A percentile compares a stretch with the other conserved stretches of the same genome.
phyloP scores from a whole-genome alignment of 169 alveolate genomes.

The Sarcocystis neurona region DNA sequence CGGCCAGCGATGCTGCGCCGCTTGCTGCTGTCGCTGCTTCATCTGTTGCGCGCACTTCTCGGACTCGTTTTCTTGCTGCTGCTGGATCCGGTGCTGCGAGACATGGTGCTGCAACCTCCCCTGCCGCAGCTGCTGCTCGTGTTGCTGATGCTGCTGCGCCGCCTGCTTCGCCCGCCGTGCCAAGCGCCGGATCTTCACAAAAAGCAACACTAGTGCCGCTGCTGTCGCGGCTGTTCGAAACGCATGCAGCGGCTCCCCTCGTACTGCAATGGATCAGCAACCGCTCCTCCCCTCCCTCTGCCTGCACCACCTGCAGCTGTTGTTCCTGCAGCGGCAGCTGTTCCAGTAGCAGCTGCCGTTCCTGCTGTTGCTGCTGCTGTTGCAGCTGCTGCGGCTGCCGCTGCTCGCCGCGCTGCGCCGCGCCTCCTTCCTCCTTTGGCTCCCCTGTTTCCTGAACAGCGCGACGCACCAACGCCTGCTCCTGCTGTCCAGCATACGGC shows the following conservation, averaged over 20 bases:
- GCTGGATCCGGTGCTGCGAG: neutral
- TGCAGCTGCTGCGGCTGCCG: conserved; percentile 35
- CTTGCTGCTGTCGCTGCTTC: neutral
- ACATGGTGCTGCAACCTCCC: neutral
- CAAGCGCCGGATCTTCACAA: no score
- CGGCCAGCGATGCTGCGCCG: neutral
- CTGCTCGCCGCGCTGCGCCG: conserved; percentile 86
- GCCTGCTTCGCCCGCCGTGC: no score
- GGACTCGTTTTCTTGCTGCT: neutral
- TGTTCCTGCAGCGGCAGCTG: conserved; percentile 1
- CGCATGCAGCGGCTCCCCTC: neutral
- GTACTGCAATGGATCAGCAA: neutral
- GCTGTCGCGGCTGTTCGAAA: neutral
- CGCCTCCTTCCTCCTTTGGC: conserved; percentile 91
- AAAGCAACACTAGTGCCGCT: neutral
- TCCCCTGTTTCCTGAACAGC: conserved; percentile 92
- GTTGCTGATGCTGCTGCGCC: neutral
- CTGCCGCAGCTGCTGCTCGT: neutral
- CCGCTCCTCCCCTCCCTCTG: neutral
- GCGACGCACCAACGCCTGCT: conserved; percentile 85
- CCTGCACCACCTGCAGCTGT: neutral
- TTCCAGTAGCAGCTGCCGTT: neutral
- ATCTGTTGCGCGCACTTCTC: neutral
- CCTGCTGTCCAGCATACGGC: conserved; percentile 88
- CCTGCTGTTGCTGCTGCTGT: conserved; percentile 43